A percentile compares a stretch with the other conserved stretches of the same genome.
Evolutionary conservation across 768 basidiomycete genomes (phyloP).

Genomic region (Boletales sp.): DNA sequence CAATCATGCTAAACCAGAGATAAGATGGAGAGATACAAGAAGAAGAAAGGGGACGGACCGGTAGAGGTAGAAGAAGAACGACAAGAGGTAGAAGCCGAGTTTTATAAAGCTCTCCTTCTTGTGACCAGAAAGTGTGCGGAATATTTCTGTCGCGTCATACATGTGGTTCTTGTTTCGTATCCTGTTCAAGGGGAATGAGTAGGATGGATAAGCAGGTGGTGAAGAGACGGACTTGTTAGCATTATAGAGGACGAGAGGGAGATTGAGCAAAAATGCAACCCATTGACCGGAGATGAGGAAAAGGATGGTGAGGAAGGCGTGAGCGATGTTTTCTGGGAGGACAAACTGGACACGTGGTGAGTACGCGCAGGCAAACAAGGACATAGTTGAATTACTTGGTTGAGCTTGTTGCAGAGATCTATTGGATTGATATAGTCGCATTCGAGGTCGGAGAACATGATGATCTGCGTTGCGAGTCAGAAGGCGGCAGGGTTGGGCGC

Average conservation of each 20-base stretch:
- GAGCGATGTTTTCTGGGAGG: conserved; percentile 91
- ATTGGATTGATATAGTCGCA: conserved; percentile 99
- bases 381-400: conserved; percentile 58
- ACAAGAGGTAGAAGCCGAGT: conserved; percentile 88
- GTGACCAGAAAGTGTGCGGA: conserved; percentile 87
- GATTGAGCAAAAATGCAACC: conserved; percentile 87
- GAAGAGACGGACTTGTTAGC: conserved; percentile 78
- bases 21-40: background rate
- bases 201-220: background rate
- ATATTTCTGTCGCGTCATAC: conserved; percentile 99
- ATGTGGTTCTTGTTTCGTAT: conserved; percentile 93
- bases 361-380: no score
- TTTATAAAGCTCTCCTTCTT: conserved; percentile 97
- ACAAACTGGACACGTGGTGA: conserved; percentile 67
- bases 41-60: conserved; percentile 48
- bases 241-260: conserved; percentile 84
- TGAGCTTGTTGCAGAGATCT: conserved; percentile 99
- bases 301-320: conserved; percentile 83
- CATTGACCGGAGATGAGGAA: conserved; percentile 98
- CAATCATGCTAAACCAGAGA: conserved; percentile 67
- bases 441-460: conserved; percentile 99
- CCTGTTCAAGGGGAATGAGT: conserved; percentile 38
- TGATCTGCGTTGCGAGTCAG: conserved; percentile 59
- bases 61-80: conserved; percentile 91
- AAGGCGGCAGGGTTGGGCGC: background rate